Percentiles rank a stretch among this genome's conserved stretches.
Evolutionary conservation across 2,329 filamentous ascomycete species (phyloP).

Genomic region (Trichophyton mentagrophytes): DNA sequence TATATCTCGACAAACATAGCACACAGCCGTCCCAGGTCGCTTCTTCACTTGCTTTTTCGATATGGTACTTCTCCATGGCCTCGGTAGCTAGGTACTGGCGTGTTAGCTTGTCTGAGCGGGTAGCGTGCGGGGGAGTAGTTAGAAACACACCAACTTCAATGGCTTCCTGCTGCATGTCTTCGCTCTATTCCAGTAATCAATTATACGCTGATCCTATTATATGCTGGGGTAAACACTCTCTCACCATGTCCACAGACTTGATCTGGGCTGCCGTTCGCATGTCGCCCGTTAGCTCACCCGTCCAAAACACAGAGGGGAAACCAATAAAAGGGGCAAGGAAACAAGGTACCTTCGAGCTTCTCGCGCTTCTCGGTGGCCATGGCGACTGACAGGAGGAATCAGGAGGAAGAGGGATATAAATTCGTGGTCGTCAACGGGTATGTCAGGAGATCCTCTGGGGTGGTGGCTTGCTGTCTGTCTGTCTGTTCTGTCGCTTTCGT

Average conservation of each 20-base stretch:
- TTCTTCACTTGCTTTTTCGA: slow-evolving; percentile 50
- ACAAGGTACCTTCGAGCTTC: slow-evolving; percentile 56
- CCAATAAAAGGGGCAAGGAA: slow-evolving; percentile 6
- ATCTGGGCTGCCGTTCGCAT: slow-evolving; percentile 57
- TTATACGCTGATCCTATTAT: slow-evolving; percentile 6
- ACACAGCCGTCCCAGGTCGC: neutral
- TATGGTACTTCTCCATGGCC: slow-evolving; percentile 58
- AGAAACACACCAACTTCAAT: slow-evolving; percentile 61
- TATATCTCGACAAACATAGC: neutral
- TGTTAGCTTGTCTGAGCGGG: slow-evolving; percentile 14
- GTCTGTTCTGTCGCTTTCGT: neutral
- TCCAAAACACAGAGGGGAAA: neutral
- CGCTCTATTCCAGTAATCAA: slow-evolving; percentile 48
- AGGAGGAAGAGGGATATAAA: neutral
- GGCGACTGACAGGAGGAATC: slow-evolving; percentile 6
- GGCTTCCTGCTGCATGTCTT: slow-evolving; percentile 92
- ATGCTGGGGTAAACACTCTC: slow-evolving; percentile 14
- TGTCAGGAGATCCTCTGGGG: neutral
- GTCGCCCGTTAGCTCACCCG: neutral
- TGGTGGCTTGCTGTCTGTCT: neutral
- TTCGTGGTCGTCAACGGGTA: neutral
- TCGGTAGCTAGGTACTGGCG: slow-evolving; percentile 44
- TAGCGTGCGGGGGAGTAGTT: neutral
- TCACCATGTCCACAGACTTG: slow-evolving; percentile 97
- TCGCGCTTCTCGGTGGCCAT: slow-evolving; percentile 47